These are phyloP conservation scores for Kuraishia piskuri DNA, from an alignment of 805 yeast species.

Conservation along the genomic window DNA sequence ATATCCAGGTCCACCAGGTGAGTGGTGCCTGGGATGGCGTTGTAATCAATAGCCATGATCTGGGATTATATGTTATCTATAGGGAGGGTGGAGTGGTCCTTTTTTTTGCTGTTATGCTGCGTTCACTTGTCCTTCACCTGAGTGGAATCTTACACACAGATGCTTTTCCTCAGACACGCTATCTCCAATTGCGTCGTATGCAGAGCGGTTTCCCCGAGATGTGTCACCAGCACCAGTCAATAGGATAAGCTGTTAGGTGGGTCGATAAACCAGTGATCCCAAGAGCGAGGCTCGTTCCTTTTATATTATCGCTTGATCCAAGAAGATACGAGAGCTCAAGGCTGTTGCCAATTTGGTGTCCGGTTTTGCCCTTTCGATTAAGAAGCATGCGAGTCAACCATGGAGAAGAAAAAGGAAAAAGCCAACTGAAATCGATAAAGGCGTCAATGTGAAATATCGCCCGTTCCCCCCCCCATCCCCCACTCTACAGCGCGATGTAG, in stretches of 20 bases:
- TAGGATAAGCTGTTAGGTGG: too few species aligned
- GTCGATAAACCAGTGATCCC: neutral
- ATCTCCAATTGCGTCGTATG: neutral
- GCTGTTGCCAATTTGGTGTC: neutral
- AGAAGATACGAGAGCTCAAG: neutral
- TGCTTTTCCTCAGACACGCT: too few species aligned
- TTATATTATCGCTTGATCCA: neutral
- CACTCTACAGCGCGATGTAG: too few species aligned
- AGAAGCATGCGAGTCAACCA: neutral
- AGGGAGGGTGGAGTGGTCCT: neutral
- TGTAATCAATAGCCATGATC: neutral
- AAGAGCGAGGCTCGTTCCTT: neutral
- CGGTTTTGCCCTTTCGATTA: neutral
- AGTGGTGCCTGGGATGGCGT: slow-evolving; percentile 33
- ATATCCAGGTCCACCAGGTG: slow-evolving; percentile 31
- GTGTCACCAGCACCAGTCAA: too few species aligned
- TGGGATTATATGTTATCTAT: neutral
- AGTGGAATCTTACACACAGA: too few species aligned
- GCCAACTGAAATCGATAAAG: neutral
- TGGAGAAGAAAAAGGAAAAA: neutral
- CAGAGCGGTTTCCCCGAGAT: neutral
- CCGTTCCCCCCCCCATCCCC: too few species aligned
- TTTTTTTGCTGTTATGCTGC: neutral
- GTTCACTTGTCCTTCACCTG: slow-evolving; percentile 1
- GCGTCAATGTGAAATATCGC: neutral